Percentiles rank a stretch among this genome's conserved stretches.
phyloP scores from a whole-genome alignment of 208 protist genomes.

The Leishmania guyanensis region DNA sequence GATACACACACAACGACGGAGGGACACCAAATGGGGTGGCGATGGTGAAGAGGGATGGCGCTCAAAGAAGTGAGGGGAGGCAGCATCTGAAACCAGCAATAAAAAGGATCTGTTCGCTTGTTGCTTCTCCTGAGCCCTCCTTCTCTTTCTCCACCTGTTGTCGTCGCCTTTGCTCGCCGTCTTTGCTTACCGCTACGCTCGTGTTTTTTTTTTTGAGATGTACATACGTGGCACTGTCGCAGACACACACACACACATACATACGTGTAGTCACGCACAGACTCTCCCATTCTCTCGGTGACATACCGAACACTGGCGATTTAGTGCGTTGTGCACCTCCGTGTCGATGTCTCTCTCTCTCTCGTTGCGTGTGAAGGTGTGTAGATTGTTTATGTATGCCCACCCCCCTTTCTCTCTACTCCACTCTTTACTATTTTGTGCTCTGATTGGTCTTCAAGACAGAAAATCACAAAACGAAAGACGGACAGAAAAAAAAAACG shows the following conservation, averaged over 20 bases:
- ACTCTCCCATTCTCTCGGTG: neutral
- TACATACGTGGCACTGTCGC: neutral
- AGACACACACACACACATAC: neutral
- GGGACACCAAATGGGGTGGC: neutral
- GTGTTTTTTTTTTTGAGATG: neutral
- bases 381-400: too few species aligned
- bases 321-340: neutral
- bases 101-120: too few species aligned
- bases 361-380: neutral
- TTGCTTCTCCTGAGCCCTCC: neutral
- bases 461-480: neutral
- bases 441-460: neutral
- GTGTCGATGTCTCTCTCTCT: neutral
- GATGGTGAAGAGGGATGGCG: neutral
- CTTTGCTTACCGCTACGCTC: neutral
- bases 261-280: neutral
- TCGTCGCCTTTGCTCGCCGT: neutral
- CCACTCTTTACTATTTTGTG: neutral
- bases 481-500: neutral
- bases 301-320: too few species aligned
- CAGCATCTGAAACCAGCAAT: neutral
- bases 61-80: neutral
- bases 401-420: neutral
- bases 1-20: neutral
- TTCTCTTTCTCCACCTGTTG: neutral